phyloP scores from a whole-genome alignment of 139 green algal species.

The Chlamydomonas sphaeroides region DNA sequence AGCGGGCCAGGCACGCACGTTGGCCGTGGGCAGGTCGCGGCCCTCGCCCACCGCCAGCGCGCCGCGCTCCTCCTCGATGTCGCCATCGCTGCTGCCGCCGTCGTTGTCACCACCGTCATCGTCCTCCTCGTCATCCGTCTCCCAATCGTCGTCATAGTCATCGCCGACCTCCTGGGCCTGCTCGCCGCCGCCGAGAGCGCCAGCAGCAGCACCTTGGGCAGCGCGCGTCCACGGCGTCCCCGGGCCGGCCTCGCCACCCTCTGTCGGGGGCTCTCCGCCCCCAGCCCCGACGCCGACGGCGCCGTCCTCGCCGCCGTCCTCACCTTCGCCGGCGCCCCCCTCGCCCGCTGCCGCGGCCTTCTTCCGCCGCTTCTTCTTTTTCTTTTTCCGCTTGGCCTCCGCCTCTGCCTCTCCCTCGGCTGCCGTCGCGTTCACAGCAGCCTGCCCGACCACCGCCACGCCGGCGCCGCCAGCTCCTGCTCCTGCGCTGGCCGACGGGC shows the following conservation, averaged over 20 bases:
- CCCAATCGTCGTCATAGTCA: not conserved
- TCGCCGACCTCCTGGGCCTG: not conserved
- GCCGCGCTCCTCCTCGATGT: no score
- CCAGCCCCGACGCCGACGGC: not conserved
- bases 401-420: not conserved
- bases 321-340: not conserved
- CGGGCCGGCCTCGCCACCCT: no score
- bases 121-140: conserved; percentile 10
- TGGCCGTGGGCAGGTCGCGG: no score
- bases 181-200: not conserved
- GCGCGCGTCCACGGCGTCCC: no score
- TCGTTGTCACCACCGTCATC: no score
- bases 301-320: not conserved
- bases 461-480: not conserved
- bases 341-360: not conserved
- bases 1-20: no score
- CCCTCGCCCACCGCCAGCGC: no score
- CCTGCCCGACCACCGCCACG: not conserved
- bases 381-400: not conserved
- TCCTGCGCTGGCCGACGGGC: not conserved
- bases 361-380: not conserved
- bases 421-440: not conserved
- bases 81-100: no score
- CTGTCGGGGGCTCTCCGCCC: not conserved
- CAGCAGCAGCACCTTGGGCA: no score